A percentile compares a stretch with the other conserved stretches of the same genome.
These are phyloP conservation scores for Coelastrella sp. DNA, from an alignment of 139 green algal species.

Conservation along the genomic window DNA sequence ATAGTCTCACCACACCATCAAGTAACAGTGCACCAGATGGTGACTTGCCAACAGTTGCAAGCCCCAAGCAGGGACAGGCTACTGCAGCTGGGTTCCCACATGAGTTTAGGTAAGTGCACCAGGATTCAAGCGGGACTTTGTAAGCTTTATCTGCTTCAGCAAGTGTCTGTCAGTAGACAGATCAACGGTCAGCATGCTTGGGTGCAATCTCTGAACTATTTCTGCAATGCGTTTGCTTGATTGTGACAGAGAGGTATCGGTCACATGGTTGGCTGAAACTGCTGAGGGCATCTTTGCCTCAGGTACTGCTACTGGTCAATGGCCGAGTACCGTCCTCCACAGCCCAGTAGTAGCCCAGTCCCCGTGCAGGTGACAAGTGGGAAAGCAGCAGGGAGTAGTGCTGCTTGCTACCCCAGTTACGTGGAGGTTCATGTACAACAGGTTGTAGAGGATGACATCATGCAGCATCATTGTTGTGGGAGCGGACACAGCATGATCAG, in stretches of 20 bases:
- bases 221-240: too few relatives aligned
- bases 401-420: background rate
- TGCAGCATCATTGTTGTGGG: slow-evolving; percentile 26
- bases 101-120: slow-evolving; percentile 20
- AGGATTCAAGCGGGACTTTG: too few relatives aligned
- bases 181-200: background rate
- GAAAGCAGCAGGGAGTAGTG: background rate
- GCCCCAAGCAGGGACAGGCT: too few relatives aligned
- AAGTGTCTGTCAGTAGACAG: background rate
- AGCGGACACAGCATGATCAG: background rate
- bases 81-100: slow-evolving; percentile 5
- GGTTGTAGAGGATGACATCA: background rate
- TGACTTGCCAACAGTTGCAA: background rate
- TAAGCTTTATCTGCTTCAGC: too few relatives aligned
- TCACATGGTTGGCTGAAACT: too few relatives aligned
- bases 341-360: background rate
- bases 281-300: too few relatives aligned
- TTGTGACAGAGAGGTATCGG: too few relatives aligned
- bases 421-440: slow-evolving; percentile 21
- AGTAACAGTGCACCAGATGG: background rate
- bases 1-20: background rate
- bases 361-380: too few relatives aligned
- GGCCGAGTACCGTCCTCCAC: background rate
- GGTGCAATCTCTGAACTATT: too few relatives aligned
- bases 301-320: slow-evolving; percentile 42